phyloP scores from a whole-genome alignment of 2,329 filamentous ascomycete species.

The Aspergillus niger region DNA sequence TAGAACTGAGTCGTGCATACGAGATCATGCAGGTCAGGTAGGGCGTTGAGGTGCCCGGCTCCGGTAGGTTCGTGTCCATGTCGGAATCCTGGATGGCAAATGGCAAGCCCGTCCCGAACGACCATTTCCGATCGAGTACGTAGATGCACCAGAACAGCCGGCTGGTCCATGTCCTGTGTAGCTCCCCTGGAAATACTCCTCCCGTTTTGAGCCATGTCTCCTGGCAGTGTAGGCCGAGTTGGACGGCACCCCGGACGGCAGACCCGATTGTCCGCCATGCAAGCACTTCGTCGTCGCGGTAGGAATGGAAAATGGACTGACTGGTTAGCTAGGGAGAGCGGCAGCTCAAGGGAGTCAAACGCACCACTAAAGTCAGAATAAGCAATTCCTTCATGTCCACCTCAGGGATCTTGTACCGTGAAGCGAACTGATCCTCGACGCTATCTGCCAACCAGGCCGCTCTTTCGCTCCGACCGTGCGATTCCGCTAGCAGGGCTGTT shows the following conservation, averaged over 20 bases:
- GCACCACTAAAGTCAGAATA: constrained; percentile 34
- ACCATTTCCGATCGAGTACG: constrained; percentile 55
- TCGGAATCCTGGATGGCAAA: constrained; percentile 54
- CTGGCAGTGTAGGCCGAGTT: constrained; percentile 53
- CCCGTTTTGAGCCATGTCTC: constrained; percentile 42
- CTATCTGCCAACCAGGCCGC: constrained; percentile 37
- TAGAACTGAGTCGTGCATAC: constrained; percentile 51
- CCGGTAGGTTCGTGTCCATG: constrained; percentile 52
- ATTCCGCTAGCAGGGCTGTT: constrained; percentile 72
- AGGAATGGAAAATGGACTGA: constrained; percentile 41
- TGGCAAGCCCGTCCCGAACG: constrained; percentile 54
- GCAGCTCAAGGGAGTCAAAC: not conserved
- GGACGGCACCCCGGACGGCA: constrained; percentile 50
- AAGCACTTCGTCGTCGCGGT: constrained; percentile 54
- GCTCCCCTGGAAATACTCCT: constrained; percentile 40
- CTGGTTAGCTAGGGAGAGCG: not conserved
- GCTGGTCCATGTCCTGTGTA: constrained; percentile 39
- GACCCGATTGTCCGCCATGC: constrained; percentile 53
- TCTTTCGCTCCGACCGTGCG: constrained; percentile 70
- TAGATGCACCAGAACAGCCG: constrained; percentile 56
- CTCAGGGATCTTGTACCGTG: constrained; percentile 35
- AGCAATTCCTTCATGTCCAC: constrained; percentile 44
- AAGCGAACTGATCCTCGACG: constrained; percentile 39
- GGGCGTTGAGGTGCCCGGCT: constrained; percentile 42
- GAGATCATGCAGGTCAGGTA: constrained; percentile 54